These are phyloP conservation scores for Leccinum subfulvum DNA, from an alignment of 1,284 basidiomycete genomes.

Conservation along the genomic window DNA sequence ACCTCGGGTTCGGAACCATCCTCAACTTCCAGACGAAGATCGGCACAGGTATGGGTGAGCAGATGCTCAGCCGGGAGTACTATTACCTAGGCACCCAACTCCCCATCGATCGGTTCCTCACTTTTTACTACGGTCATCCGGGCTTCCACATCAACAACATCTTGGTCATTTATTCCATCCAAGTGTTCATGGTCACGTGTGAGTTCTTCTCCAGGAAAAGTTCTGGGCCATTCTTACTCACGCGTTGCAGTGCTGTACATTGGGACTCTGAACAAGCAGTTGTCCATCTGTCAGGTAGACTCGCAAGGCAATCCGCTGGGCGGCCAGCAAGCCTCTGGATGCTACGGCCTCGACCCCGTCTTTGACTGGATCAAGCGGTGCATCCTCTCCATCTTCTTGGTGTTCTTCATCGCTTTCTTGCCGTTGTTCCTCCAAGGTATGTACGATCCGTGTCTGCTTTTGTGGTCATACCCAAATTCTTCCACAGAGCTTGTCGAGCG, in stretches of 20 bases:
- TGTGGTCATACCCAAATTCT: neutral
- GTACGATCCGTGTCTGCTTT: constrained; percentile 19
- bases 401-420: constrained; percentile 95
- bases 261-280: constrained; percentile 90
- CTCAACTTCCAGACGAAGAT: constrained; percentile 99
- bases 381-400: constrained; percentile 94
- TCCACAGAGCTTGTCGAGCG: constrained; percentile 84
- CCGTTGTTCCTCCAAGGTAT: constrained; percentile 92
- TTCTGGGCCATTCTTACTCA: constrained; percentile 11
- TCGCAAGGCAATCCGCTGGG: constrained; percentile 73
- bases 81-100: constrained; percentile 99
- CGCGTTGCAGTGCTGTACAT: constrained; percentile 74
- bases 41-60: constrained; percentile 99
- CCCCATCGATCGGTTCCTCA: constrained; percentile 97
- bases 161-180: constrained; percentile 94
- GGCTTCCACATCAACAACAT: constrained; percentile 99
- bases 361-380: constrained; percentile 97
- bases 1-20: constrained; percentile 99
- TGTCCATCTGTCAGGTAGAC: constrained; percentile 85
- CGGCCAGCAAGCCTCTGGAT: constrained; percentile 72
- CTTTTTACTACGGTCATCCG: constrained; percentile 99
- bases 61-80: constrained; percentile 99
- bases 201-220: constrained; percentile 35
- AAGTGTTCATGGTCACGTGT: constrained; percentile 91
- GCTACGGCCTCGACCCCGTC: constrained; percentile 91